Base-by-base conservation (phyloP, 2,329 filamentous ascomycete genomes). In the Ophiostoma novo-ulmi region DNA sequence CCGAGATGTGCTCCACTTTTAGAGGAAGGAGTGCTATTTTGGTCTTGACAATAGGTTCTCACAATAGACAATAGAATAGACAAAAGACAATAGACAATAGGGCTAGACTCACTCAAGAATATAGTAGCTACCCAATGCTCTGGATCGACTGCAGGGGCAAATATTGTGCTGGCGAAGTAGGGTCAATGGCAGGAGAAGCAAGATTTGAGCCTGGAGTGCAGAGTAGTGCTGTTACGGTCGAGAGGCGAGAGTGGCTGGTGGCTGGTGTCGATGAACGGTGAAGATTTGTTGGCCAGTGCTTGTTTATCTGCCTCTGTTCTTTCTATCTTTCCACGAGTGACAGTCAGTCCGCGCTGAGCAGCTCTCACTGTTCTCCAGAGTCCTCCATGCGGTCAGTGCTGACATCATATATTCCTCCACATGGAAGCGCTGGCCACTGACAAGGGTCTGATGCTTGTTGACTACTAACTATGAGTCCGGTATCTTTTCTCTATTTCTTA, bases 1-100 rank as follows among this genome's bases (percentile, higher is more conserved):
- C 22, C n/a, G 22, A 14, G 8, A 58, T 13, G 17, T 13, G 26
- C 13, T 58, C 58, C 58, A 63, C 58, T 63, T 63, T 63, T 8
- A 35, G 58, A 63, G 26, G 58, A 63, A 63, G 58, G 58, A 48
- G 26, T 63, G 52, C 58, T 63, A 63, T 63, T 63, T 63, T 63
- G 58, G 58, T 58, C 5, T 10, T 55, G 7, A 35, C 55, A 61
- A 61, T 61, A 55, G 55, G 13, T 8, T 48, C n/a, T 13, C 17
- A 35, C 58, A 63, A 63, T 63, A 35, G 58, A 36, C 55, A 61
- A 63, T 63, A 22, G 17, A 17, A 20, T 20, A 58, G 26, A 31
- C 58, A 63, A 26, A 22, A n/a, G 20, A 22, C 26, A 52, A 31
- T 35, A 35, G 58, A 36, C 58, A 36, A 20, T 10, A 22, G 44